Percentiles rank a stretch among this genome's conserved stretches.
These are phyloP conservation scores for Solanum appendiculatum DNA, from an alignment of 257 asterid species.

Conservation along the genomic window DNA sequence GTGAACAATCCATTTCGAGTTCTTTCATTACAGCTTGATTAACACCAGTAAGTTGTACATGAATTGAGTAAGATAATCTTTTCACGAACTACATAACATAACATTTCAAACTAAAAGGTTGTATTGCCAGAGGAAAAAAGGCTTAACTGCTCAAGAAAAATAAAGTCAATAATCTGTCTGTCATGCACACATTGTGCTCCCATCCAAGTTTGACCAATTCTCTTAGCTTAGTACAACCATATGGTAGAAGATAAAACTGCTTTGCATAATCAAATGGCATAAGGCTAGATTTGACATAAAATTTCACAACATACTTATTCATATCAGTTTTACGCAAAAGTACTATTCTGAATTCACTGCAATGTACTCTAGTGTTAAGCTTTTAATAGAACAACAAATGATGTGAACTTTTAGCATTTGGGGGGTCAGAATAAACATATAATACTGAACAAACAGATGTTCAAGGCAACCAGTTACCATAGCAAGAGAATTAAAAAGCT, in stretches of 20 bases:
- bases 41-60: not conserved
- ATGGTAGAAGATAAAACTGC: not conserved
- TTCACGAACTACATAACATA: not conserved
- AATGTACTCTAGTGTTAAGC: not conserved
- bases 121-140: not conserved
- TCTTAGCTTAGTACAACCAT: not conserved
- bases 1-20: not conserved
- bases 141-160: not conserved
- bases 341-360: not conserved
- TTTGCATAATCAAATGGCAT: not conserved
- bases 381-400: not conserved
- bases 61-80: not conserved
- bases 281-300: not conserved
- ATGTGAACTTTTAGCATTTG: not conserved
- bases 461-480: not conserved
- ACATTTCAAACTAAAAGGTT: not conserved
- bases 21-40: not conserved
- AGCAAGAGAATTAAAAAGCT: not conserved
- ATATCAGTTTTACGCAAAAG: not conserved
- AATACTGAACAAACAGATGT: not conserved
- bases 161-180: not conserved
- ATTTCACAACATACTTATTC: not conserved
- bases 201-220: not conserved
- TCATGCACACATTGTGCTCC: not conserved
- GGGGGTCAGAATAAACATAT: not conserved